A percentile compares a stretch with the other conserved stretches of the same genome.
phyloP scores from a whole-genome alignment of 257 asterid genomes.

The Ilex asprella region DNA sequence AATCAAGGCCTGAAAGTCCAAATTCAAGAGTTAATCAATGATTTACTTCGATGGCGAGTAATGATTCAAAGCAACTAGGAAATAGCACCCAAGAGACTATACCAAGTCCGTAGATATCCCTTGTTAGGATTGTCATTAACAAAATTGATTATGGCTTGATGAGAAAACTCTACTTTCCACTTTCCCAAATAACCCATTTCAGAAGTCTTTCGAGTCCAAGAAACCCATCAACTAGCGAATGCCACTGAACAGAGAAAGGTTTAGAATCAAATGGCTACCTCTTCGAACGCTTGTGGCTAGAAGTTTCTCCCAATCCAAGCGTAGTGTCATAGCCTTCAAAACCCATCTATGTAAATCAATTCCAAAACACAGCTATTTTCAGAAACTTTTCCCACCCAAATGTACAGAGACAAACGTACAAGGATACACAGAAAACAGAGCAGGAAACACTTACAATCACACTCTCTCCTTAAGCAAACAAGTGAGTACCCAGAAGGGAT shows the following conservation, averaged over 20 bases:
- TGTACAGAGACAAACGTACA: conserved; percentile 7
- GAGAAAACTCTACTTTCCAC: too few relatives aligned
- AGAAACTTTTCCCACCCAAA: background rate
- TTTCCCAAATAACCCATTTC: conserved; percentile 3
- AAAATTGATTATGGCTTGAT: too few relatives aligned
- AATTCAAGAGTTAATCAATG: too few relatives aligned
- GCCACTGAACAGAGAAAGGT: conserved; percentile 8
- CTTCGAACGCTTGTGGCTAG: conserved; percentile 58
- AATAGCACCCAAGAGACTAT: too few relatives aligned
- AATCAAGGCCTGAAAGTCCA: too few relatives aligned
- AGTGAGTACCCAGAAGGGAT: conserved; percentile 33
- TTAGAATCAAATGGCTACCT: conserved; percentile 36
- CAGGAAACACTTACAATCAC: conserved; percentile 29
- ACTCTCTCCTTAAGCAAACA: conserved; percentile 22
- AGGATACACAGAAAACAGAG: conserved; percentile 10
- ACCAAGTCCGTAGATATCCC: too few relatives aligned
- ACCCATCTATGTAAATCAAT: conserved; percentile 53
- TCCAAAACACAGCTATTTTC: conserved; percentile 7
- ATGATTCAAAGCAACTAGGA: too few relatives aligned
- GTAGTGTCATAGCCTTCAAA: conserved; percentile 46
- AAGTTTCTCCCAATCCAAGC: conserved; percentile 24
- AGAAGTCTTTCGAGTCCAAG: conserved; percentile 8
- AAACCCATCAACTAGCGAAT: conserved; percentile 15
- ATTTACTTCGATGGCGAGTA: too few relatives aligned
- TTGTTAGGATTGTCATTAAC: too few relatives aligned